Percentiles rank a stretch among this genome's conserved stretches.
phyloP scores from a whole-genome alignment of 306 rosid genomes.

The Vicia villosa region DNA sequence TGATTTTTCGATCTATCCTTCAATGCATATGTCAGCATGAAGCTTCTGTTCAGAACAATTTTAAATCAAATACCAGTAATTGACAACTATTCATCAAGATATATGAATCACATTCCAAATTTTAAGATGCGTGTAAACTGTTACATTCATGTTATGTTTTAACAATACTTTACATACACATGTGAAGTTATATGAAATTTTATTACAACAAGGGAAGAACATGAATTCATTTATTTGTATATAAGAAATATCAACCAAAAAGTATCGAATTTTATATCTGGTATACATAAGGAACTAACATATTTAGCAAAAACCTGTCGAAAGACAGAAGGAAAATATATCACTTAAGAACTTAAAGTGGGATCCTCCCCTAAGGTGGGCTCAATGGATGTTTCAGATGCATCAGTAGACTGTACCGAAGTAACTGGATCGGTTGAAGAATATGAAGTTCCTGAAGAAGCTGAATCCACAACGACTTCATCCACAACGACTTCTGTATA shows the following conservation, averaged over 20 bases:
- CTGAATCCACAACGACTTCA: constrained; percentile 7
- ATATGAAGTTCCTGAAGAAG: constrained; percentile 22
- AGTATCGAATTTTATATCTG: constrained; percentile 28
- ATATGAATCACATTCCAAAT: too few species aligned
- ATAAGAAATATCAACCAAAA: neutral
- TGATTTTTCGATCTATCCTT: too few species aligned
- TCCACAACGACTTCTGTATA: constrained; percentile 24
- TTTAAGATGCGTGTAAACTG: too few species aligned
- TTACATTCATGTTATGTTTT: too few species aligned
- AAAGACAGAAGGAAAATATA: too few species aligned
- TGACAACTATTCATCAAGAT: too few species aligned
- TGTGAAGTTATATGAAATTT: too few species aligned
- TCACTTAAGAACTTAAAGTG: constrained; percentile 32
- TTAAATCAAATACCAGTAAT: too few species aligned
- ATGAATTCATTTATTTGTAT: constrained; percentile 4
- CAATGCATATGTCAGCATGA: too few species aligned
- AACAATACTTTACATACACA: too few species aligned
- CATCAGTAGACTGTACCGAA: constrained; percentile 34
- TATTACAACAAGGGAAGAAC: neutral
- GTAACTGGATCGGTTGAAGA: constrained; percentile 30
- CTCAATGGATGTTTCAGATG: constrained; percentile 30
- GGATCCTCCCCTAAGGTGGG: constrained; percentile 5
- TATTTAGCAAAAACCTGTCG: constrained; percentile 16
- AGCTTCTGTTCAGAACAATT: too few species aligned
- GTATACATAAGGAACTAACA: constrained; percentile 10